Conservation (phyloP, 352 stramenopile genomes). For the Phytophthora macrochlamydospora region DNA sequence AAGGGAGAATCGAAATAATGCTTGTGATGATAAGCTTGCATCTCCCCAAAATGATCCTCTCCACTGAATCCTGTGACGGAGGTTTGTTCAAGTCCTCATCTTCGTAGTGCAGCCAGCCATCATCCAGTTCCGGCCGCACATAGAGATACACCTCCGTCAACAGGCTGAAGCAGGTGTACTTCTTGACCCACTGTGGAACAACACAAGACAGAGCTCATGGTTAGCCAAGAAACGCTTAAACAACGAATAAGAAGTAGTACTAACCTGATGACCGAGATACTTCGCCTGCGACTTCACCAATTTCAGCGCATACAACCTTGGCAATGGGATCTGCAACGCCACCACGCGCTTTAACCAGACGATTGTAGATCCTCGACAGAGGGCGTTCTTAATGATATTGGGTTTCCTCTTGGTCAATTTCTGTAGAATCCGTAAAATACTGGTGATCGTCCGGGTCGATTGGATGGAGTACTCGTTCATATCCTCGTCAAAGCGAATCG, state of each 20-base stretch:
- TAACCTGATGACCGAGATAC: constrained; percentile 79
- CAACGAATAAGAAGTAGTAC: constrained; percentile 8
- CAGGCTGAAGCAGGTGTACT: constrained; percentile 83
- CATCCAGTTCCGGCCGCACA: constrained; percentile 76
- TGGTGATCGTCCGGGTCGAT: constrained; percentile 75
- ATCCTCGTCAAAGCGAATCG: constrained; percentile 66
- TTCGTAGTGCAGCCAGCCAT: constrained; percentile 84
- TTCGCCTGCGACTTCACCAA: constrained; percentile 87
- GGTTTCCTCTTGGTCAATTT: constrained; percentile 87
- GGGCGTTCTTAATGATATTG: constrained; percentile 83
- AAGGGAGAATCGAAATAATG: constrained; percentile 79
- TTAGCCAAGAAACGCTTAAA: not conserved
- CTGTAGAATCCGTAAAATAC: constrained; percentile 77
- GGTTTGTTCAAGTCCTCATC: constrained; percentile 81
- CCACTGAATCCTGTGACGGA: constrained; percentile 67
- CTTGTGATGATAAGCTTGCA: constrained; percentile 88
- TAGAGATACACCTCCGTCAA: constrained; percentile 82
- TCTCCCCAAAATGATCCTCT: constrained; percentile 81
- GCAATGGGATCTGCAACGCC: constrained; percentile 66
- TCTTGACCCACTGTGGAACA: constrained; percentile 73
- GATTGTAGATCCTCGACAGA: constrained; percentile 76
- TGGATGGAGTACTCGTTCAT: constrained; percentile 75
- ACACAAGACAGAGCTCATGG: constrained; percentile 3
- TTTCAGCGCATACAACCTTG: constrained; percentile 80
- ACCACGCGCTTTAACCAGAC: constrained; percentile 85